A percentile compares a stretch with the other conserved stretches of the same genome.
phyloP scores from a whole-genome alignment of 148 eudicot genomes.

The Hydrangea macrophylla region DNA sequence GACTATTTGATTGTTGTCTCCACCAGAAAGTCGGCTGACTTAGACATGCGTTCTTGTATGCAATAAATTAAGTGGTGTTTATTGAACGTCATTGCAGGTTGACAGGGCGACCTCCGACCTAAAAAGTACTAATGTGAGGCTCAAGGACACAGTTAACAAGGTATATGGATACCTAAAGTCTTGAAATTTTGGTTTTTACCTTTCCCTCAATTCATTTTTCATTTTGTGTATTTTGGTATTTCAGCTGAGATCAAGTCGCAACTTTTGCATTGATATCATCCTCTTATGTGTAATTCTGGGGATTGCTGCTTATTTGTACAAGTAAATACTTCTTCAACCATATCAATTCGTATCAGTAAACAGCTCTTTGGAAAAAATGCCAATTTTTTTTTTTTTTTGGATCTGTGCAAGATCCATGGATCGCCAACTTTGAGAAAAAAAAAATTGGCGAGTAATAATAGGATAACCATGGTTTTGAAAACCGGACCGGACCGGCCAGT shows the following conservation, averaged over 20 bases:
- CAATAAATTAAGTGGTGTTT: not conserved
- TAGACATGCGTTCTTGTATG: not conserved
- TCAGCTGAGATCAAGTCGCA: constrained; percentile 70
- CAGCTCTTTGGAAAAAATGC: not conserved
- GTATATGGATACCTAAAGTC: constrained; percentile 12
- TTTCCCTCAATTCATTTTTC: not conserved
- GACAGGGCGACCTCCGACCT: constrained; percentile 52
- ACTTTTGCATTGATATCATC: constrained; percentile 62
- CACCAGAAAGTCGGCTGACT: not conserved
- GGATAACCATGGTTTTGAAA: too few species aligned
- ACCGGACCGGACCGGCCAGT: too few species aligned
- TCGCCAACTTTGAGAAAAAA: too few species aligned
- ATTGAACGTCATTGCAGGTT: constrained; percentile 23
- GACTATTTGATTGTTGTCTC: not conserved
- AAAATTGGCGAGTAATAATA: too few species aligned
- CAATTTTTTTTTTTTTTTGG: too few species aligned
- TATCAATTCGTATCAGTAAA: not conserved
- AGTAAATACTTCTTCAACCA: constrained; percentile 30
- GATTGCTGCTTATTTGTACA: constrained; percentile 62
- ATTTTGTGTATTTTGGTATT: constrained; percentile 6
- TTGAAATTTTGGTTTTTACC: not conserved
- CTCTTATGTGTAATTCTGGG: constrained; percentile 56
- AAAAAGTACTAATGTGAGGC: constrained; percentile 51
- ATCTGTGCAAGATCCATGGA: too few species aligned
- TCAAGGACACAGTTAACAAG: constrained; percentile 55